Base-by-base conservation (phyloP, 2,329 filamentous ascomycete genomes). In the Ophiostoma ips region DNA sequence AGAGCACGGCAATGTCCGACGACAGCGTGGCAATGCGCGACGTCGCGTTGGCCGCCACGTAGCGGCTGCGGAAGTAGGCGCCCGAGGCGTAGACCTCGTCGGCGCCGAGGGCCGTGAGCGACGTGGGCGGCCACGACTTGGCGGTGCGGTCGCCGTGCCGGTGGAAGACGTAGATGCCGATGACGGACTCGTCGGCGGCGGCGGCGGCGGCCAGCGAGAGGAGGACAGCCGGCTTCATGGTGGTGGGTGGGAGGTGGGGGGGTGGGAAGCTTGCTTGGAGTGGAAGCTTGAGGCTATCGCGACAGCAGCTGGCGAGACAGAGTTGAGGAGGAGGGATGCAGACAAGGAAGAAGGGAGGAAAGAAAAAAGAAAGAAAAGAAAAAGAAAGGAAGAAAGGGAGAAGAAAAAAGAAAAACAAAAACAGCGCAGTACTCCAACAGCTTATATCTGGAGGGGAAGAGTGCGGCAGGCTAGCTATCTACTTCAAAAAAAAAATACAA, bases 81-180 rank as follows among this genome's bases (percentile, higher is more conserved):
- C 87, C 89, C 0, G 83, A 81, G 44, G 72, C 70, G 65, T 79
- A 83, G 57, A 88, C 79, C 68, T 95, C 73, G 45, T 75, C 68
- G 61, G 89, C 87, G 31, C 89, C 89, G 48, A 95, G 74, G 53
- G 83, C 74, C 12, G 89, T 95, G 62, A 95, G 68, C 56, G 75
- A 74, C 28, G 85, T 79, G 12, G 84, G 83, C 43, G 79, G 71
- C 55, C 78, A 79, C 16, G 77, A 71, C 69, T 94, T 95, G 55
- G 86, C 69, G 1, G 87, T 90, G 50, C 89, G 80, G 65, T 95
- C 89, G 52, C 89, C 89, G 68, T 95, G 89, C 43, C 89, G 84
- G 58, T 87, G 80, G 71, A 94, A 94, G 66, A 95, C 80, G 65
- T 89, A 92, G 43, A 83, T 80, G 48, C 87, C 88, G 15, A 94